Conservation (phyloP, 2,329 filamentous ascomycete species). For the Venturia asperata region DNA sequence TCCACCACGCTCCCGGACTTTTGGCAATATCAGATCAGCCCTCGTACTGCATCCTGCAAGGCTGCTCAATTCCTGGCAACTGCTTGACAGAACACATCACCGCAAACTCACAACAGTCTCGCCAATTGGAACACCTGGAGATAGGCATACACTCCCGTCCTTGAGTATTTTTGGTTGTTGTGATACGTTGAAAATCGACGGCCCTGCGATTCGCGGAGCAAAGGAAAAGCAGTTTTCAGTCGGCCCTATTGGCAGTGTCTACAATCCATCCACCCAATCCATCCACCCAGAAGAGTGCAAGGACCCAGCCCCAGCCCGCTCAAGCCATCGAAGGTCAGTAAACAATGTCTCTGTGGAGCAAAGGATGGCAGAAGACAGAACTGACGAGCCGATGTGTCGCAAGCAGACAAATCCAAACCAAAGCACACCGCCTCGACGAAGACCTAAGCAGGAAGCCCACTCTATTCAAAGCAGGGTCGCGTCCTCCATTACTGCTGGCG, state of each 20-base stretch:
- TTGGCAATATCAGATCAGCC: background rate
- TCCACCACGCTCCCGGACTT: background rate
- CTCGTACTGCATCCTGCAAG: background rate
- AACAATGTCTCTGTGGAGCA: background rate
- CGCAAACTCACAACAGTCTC: background rate
- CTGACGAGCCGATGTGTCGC: conserved; percentile 3
- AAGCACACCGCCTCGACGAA: conserved; percentile 3
- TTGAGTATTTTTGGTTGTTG: background rate
- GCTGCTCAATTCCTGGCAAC: background rate
- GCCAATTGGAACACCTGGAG: background rate
- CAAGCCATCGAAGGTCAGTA: conserved; percentile 7
- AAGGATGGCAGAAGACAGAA: conserved; percentile 4
- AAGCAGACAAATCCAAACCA: background rate
- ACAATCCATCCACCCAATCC: background rate
- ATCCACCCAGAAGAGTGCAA: background rate
- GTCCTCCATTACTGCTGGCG: background rate
- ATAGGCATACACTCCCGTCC: background rate
- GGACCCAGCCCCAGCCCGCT: conserved; percentile 2
- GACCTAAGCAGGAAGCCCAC: background rate
- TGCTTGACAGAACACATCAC: background rate
- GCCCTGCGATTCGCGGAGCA: background rate
- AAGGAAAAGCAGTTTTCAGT: background rate
- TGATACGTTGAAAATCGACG: background rate
- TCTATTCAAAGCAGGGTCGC: conserved; percentile 11
- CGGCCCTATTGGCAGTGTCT: conserved; percentile 3